Percentiles rank a stretch among this genome's conserved stretches.
Conservation (phyloP, 768 basidiomycete species). For the Suillus tomentosus region DNA sequence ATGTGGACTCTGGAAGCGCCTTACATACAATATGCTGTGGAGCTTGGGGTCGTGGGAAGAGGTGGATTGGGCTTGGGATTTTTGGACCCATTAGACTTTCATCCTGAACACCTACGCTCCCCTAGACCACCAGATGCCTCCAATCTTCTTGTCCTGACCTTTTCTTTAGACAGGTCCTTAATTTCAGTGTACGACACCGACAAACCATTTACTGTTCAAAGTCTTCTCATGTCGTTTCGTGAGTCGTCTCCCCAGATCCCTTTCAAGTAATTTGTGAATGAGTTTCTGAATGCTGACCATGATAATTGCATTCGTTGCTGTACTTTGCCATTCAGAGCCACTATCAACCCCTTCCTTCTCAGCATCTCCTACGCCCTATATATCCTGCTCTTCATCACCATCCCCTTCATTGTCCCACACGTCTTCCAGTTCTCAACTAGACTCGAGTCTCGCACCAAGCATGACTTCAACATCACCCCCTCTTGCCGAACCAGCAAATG, state of each 20-base stretch:
- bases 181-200: conserved; percentile 18
- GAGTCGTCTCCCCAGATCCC: conserved; percentile 12
- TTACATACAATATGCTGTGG: conserved; percentile 2
- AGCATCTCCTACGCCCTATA: conserved; percentile 15
- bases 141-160: conserved; percentile 15
- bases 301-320: conserved; percentile 10
- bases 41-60: neutral
- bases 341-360: conserved; percentile 14
- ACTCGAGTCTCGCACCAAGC: conserved; percentile 16
- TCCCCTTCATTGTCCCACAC: conserved; percentile 18
- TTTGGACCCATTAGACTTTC: conserved; percentile 7
- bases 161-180: conserved; percentile 20
- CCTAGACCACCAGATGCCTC: conserved; percentile 37
- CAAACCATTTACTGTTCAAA: conserved; percentile 13
- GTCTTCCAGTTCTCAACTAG: conserved; percentile 17
- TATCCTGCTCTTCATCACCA: conserved; percentile 19
- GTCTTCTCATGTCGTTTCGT: conserved; percentile 17
- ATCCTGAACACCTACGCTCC: conserved; percentile 21
- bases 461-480: conserved; percentile 16
- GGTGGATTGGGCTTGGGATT: conserved; percentile 7
- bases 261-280: conserved; percentile 9
- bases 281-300: conserved; percentile 17
- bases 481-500: conserved; percentile 15
- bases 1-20: neutral
- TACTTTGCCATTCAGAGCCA: conserved; percentile 9